Base-by-base conservation (phyloP, 495 filamentous ascomycete genomes). In the Rhypophila decipiens region DNA sequence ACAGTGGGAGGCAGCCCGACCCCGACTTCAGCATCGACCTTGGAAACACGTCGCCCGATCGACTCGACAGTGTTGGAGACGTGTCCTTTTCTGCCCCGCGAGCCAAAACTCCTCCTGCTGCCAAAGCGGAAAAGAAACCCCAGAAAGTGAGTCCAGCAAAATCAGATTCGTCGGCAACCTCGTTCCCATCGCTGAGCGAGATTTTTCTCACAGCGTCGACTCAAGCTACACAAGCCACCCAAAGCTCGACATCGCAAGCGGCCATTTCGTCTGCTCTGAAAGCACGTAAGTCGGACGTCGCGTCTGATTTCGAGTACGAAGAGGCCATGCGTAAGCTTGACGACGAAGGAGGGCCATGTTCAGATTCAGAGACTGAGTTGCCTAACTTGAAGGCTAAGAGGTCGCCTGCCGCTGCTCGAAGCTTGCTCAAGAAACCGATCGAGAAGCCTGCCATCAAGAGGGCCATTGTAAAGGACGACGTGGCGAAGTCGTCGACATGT, bases 1-100 rank as follows among this genome's bases (percentile, higher is more conserved):
- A 39, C 23, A 66, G 69, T 49, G 70, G 64, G 20, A 63, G 67
- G 37, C 71, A 74, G 40, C 59, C 60, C 1, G 65, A 69, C 29
- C 60, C 59, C 3, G 54, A 55, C 20, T 60, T 65, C 38, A 53
- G 55, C 44, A 50, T 58, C 12, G 60, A 64, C 21, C 35, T 53
- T 17, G 58, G 48, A 21, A 43, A 52, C 7, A 63, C 64, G 18
- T 58, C 56, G 1, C 50, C 60, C 9, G 46, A 44, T 5, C 37
- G 24, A 4, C 33, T 57, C 31, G 57, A 52, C 2, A 56, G 51
- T 15, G 38, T 36, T 0, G 53, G 36, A 17, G 59, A 63, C 7
- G 58, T 58, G 13, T 45, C 46, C 2, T 41, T 41, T 5, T 39
- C 21, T 24, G 11, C 23, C 2, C 5, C 13, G 36, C 8, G n/a